These are phyloP conservation scores for Lolium rigidum DNA, from an alignment of 176 grass and related monocot species.

Conservation along the genomic window DNA sequence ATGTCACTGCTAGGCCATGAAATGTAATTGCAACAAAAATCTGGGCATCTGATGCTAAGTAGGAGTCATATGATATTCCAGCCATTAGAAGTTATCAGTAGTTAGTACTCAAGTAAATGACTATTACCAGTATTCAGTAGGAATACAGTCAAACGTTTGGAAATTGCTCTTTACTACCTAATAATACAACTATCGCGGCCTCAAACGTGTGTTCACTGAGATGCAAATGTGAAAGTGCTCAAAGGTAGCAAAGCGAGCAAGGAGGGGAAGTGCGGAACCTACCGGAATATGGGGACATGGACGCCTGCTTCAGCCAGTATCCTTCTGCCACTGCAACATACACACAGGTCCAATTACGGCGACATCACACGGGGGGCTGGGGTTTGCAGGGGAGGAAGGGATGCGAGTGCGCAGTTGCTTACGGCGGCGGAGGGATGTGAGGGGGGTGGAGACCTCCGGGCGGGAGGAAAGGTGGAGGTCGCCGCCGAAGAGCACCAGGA, in stretches of 20 bases:
- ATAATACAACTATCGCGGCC: no score
- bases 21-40: background rate
- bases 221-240: slow-evolving; percentile 5
- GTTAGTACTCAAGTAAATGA: slow-evolving; percentile 1
- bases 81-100: background rate
- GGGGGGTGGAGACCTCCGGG: slow-evolving; percentile 32
- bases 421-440: slow-evolving; percentile 45
- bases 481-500: slow-evolving; percentile 67
- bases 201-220: background rate
- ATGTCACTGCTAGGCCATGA: background rate
- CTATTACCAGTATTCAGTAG: background rate
- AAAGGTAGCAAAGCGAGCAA: slow-evolving; percentile 1
- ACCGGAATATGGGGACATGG: slow-evolving; percentile 92
- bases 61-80: background rate
- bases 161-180: background rate
- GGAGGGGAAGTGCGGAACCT: slow-evolving; percentile 14
- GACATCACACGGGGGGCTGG: background rate
- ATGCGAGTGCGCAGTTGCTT: slow-evolving; percentile 34
- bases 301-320: slow-evolving; percentile 94
- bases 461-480: slow-evolving; percentile 86
- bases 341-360: background rate
- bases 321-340: slow-evolving; percentile 78
- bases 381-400: slow-evolving; percentile 9
- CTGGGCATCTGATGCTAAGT: background rate
- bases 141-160: background rate